Conservation (phyloP, 352 stramenopile species). For the Aphanomyces invadans region DNA sequence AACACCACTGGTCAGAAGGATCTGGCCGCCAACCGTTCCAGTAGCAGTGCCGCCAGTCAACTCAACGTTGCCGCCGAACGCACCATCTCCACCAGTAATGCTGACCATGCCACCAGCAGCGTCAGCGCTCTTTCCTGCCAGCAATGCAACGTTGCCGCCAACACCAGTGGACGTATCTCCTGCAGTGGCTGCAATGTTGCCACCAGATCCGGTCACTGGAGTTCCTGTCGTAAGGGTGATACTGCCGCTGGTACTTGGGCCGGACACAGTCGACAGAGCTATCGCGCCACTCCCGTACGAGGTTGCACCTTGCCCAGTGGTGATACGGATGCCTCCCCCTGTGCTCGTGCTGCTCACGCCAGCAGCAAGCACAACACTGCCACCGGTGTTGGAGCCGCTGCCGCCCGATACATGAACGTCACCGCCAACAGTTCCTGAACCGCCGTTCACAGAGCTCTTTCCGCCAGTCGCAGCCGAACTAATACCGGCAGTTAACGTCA, state of each 20-base stretch:
- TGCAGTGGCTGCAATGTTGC: slow-evolving; percentile 1
- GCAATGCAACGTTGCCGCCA: not conserved
- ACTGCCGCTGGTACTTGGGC: slow-evolving; percentile 15
- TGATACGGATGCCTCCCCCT: slow-evolving; percentile 2
- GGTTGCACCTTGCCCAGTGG: slow-evolving; percentile 12
- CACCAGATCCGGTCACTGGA: slow-evolving; percentile 1
- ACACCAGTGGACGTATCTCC: slow-evolving; percentile 6
- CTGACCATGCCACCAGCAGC: not conserved
- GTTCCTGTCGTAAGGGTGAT: slow-evolving; percentile 18
- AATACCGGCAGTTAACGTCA: slow-evolving; percentile 9
- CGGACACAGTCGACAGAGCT: slow-evolving; percentile 2
- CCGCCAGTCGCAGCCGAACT: slow-evolving; percentile 12
- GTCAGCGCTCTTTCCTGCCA: not conserved
- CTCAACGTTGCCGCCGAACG: slow-evolving; percentile 5
- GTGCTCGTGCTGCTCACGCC: slow-evolving; percentile 9
- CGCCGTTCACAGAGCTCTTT: not conserved
- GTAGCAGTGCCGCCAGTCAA: not conserved
- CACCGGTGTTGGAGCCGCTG: slow-evolving; percentile 14
- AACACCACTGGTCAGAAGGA: slow-evolving; percentile 11
- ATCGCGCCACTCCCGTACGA: slow-evolving; percentile 17
- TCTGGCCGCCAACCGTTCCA: not conserved
- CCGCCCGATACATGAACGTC: slow-evolving; percentile 6
- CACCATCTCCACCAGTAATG: slow-evolving; percentile 4
- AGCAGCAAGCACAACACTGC: slow-evolving; percentile 7
- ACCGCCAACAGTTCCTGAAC: slow-evolving; percentile 14